Base-by-base conservation (phyloP, 176 grass and related monocot species). In the Alopecurus myosuroides region DNA sequence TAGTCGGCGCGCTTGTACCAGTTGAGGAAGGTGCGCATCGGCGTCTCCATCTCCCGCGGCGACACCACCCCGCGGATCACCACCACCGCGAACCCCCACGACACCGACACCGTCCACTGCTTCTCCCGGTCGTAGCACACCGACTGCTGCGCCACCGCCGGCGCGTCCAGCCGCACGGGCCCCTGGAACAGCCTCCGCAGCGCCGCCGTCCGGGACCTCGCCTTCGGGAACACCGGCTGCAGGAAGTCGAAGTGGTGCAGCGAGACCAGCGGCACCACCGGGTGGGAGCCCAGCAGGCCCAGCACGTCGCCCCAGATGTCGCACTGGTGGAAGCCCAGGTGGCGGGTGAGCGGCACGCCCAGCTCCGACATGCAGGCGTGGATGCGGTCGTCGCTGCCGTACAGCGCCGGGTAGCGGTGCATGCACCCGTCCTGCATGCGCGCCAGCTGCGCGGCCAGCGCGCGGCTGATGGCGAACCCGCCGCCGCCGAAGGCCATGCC, bases 401-500 rank as follows among this genome's bases (percentile, higher is more conserved):
- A 91, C 6, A 94, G 74, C 6, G 41, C n/a, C 18, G 77, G 46
- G 76, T 97, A 93, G 6, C 92, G 88, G 49, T 91, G 74, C 13
- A 97, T 87, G 79, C 92, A 93, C 1, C 86, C 82, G 85, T 91
- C 89, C 77, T 95, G 89, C 74, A 88, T 58, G 30, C 63, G 10
- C 57, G 87, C 62, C 46, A 98, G 82, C 56, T 67, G 86, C 1
- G 88, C 88, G 11, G 88, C 90, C 2, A 93, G 92, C 1, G 88
- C 64, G 69, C 82, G 88, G 88, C 84, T 97, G 25, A 94, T 9
- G 57, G 88, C 92, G 55, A 89, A 94, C 46, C 95, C 88, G 5
- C 92, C 90, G 76, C 95, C 90, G 31, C 92, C 92, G 29, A 94
- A 92, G 0, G 95, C 95, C 95, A 91, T 91, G 80, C 55, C 84